Base-by-base conservation (phyloP, 768 basidiomycete genomes). In the Psilocybe azurescens region DNA sequence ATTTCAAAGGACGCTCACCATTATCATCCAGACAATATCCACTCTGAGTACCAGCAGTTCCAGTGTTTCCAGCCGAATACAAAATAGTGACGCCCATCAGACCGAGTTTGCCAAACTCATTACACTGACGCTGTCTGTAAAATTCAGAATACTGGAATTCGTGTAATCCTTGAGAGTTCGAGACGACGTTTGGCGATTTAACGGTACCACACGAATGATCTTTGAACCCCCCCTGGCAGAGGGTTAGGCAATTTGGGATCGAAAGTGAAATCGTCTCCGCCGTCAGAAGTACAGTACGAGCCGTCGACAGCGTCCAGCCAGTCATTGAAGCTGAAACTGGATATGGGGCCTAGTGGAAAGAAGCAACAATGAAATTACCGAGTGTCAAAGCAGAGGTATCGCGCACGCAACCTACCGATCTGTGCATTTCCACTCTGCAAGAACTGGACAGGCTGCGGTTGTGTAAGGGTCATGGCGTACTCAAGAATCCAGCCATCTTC, bases 31-130 rank as follows among this genome's bases (percentile, higher is more conserved):
- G 63, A 66, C 82, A 84, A 44, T 65, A 52, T 2, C 64, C 68
- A 44, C 68, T 71, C 5, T 32, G 57, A 33, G 65, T 69, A 2
- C 82, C 82, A 9, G 77, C 72, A 36, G 84, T 85, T 13, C 88
- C 88, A 2, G 72, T 68, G 54, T 90, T 88, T 11, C 89, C 88
- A 20, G 84, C 83, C 10, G 80, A 73, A 72, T 87, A 87, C 28
- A 86, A 64, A 1, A 90, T 51, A 3, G 86, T 84, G 24, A 84
- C 77, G 8, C 89, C 89, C 56, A 88, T 83, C 20, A 83, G 75
- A 20, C 88, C 87, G 1, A 61, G 49, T 50, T 76, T 72, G 14
- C 66, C 78, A 61, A 72, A 78, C 59, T 78, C 77, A 41, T 67
- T 67, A 58, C 78, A 79, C 58, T 79, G 77, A 1, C 78, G 64